Percentiles rank a stretch among this genome's conserved stretches.
Conservation (phyloP, 768 basidiomycete genomes). For the Rhodotorula toruloides region DNA sequence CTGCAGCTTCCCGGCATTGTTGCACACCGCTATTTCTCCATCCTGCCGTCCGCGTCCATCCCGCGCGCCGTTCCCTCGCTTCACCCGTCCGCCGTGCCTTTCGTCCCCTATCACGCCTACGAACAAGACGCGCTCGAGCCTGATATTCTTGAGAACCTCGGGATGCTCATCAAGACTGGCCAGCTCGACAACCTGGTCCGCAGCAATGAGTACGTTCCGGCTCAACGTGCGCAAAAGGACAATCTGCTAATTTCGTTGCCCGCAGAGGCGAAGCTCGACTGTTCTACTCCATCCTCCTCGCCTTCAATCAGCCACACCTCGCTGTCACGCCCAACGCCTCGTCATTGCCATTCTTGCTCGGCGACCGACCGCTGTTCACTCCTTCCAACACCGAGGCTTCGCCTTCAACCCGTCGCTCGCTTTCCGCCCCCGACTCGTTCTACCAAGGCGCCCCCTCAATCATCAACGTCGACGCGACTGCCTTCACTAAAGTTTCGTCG, state of each 20-base stretch:
- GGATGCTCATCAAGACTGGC: neutral
- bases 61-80: neutral
- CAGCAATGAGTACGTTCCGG: too few relatives aligned
- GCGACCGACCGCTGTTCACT: neutral
- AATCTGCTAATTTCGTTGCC: too few relatives aligned
- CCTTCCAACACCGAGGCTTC: too few relatives aligned
- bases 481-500: too few relatives aligned
- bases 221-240: too few relatives aligned
- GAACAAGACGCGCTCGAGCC: neutral
- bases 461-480: too few relatives aligned
- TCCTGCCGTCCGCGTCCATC: neutral
- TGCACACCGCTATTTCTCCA: conserved; percentile 66
- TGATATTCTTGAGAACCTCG: neutral
- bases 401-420: too few relatives aligned
- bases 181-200: neutral
- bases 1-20: conserved; percentile 65
- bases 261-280: conserved; percentile 5
- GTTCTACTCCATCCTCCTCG: conserved; percentile 17
- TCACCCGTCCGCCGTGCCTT: neutral
- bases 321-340: neutral
- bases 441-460: too few relatives aligned
- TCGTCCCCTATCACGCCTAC: neutral
- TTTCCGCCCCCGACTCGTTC: too few relatives aligned
- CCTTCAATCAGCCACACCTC: conserved; percentile 2
- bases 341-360: neutral